These are phyloP conservation scores for Penstemon barbatus DNA, from an alignment of 257 asterid species.

Conservation along the genomic window DNA sequence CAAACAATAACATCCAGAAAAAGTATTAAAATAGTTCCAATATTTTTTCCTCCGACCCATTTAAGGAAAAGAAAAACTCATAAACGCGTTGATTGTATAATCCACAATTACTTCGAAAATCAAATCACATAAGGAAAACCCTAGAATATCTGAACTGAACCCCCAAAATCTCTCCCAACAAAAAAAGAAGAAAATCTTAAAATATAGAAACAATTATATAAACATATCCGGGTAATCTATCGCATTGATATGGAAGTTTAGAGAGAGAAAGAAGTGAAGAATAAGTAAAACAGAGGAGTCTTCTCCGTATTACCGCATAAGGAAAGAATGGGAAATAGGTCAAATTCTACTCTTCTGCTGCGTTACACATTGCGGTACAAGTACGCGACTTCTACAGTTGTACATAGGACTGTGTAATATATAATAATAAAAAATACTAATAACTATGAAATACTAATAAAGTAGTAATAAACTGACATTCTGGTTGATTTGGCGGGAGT, in stretches of 20 bases:
- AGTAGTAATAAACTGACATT: not conserved
- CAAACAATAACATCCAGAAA: constrained; percentile 1
- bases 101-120: constrained; percentile 14
- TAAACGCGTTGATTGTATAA: constrained; percentile 17
- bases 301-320: not conserved
- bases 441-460: not conserved
- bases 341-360: not conserved
- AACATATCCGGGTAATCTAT: not conserved
- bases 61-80: constrained; percentile 14
- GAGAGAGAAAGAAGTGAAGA: constrained; percentile 14
- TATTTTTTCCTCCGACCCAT: constrained; percentile 40
- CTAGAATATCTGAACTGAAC: constrained; percentile 15
- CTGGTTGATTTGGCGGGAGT: too few relatives aligned
- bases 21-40: not conserved
- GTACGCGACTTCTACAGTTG: not conserved
- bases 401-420: too few relatives aligned
- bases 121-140: constrained; percentile 14
- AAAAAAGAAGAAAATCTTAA: constrained; percentile 12
- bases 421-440: too few relatives aligned
- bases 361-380: too few relatives aligned
- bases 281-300: not conserved
- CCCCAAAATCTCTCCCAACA: constrained; percentile 16
- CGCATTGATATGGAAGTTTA: constrained; percentile 3
- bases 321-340: not conserved
- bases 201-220: not conserved